Base-by-base conservation (phyloP, 129 eudicot genomes). In the Chrysanthemum makinoi region DNA sequence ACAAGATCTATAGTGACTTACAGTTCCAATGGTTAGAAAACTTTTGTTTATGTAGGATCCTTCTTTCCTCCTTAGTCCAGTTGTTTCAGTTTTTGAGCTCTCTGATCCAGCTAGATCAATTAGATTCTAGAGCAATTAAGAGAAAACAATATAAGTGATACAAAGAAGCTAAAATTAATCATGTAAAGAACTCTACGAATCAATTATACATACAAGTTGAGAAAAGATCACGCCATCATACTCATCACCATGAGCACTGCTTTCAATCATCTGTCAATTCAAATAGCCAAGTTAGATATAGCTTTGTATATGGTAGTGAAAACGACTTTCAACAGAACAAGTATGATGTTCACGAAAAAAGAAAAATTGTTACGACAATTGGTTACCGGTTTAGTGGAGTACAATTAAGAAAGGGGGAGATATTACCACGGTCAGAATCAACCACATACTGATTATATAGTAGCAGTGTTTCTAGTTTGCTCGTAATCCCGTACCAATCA, bases 31-130 rank as follows among this genome's bases (percentile, higher is more conserved):
- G 16, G 98, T 94, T 14, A 94, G 86, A 75, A 94, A 89, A 83
- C 98, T 94, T 82, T 94, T 94, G 76, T 94, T 94, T 69, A 94
- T 94, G 80, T 94, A 94, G n/a, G 98, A 84, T 82, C 98, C 98
- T 79, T 94, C 98, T 83, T 94, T 94, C 79, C 98, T 90, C 81
- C 98, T 82, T 65, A 89, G 59, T 72, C 98, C 97, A 65, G 95
- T 94, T 61, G 98, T 94, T 87, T 94, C 98, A 49, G 97, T 87
- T 90, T 94, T 94, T 46, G 97, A 89, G 86, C 98, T 94, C 72
- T 94, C 98, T 24, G 98, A 94, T 73, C 98, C 98, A 53, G 98
- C 98, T 60, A 94, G 86, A 80, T 93, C 98, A 72, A 89, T 89
- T 61, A 89, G 77, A 80, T 89, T 86, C 96, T 89, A 72, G 5